Evolutionary conservation across 2,329 filamentous ascomycete genomes (phyloP).

Genomic region (Colletotrichum tanaceti): DNA sequence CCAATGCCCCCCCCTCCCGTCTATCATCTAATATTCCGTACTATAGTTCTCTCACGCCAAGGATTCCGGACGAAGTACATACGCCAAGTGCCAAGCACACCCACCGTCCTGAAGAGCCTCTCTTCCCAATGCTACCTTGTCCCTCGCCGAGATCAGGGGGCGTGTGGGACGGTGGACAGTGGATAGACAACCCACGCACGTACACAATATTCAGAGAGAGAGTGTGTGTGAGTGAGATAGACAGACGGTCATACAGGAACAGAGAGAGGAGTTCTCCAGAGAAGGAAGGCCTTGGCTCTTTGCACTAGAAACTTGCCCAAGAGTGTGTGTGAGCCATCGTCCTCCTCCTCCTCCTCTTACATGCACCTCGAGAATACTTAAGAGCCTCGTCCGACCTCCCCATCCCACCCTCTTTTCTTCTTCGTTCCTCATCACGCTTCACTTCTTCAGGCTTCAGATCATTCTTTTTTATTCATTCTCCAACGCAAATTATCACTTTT

Average conservation of each 20-base stretch:
- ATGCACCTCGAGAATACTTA: too few species aligned
- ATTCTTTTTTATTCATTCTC: slow-evolving; percentile 36
- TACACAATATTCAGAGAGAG: not conserved
- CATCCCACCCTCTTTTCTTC: not conserved
- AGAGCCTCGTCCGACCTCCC: slow-evolving; percentile 13
- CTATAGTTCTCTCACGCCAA: slow-evolving; percentile 12
- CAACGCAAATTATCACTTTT: slow-evolving; percentile 21
- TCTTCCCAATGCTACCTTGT: slow-evolving; percentile 18
- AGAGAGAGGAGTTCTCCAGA: slow-evolving; percentile 9
- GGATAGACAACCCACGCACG: not conserved
- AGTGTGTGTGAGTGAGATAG: not conserved
- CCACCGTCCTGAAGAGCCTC: slow-evolving; percentile 31
- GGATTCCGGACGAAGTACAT: slow-evolving; percentile 22
- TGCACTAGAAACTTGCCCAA: slow-evolving; percentile 36
- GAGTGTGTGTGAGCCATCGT: slow-evolving; percentile 12
- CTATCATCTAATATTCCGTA: too few species aligned
- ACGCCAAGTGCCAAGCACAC: too few species aligned
- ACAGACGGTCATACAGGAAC: not conserved
- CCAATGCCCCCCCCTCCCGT: not conserved
- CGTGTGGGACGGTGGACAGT: not conserved
- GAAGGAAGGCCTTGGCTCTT: slow-evolving; percentile 33
- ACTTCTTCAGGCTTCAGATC: slow-evolving; percentile 36
- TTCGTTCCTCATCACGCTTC: slow-evolving; percentile 38
- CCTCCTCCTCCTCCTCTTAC: not conserved
- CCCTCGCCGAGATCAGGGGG: slow-evolving; percentile 13